Base-by-base conservation (phyloP, 2,329 filamentous ascomycete genomes). In the Pyrenochaeta sp. region DNA sequence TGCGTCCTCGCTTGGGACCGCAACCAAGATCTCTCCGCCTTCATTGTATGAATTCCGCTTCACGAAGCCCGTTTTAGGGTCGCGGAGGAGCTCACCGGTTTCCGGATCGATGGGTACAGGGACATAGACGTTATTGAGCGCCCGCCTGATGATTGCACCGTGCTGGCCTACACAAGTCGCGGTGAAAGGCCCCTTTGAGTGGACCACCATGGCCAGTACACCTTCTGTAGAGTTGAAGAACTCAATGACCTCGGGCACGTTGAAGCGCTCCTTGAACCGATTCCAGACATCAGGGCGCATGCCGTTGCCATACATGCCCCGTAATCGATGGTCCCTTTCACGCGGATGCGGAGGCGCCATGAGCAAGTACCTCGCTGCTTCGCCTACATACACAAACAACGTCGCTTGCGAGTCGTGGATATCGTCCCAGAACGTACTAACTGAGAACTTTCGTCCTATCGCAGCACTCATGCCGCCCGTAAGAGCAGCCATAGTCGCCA, bases 191-290 rank as follows among this genome's bases (percentile, higher is more conserved):
- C 19, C 89, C 85, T 51, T 71, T 27, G 56, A 68, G n/a, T 71
- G 66, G 1, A 71, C 89, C 39, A 86, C 73, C 39, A 92, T 77
- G 0, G 76, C 76, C 62, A 92, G 82, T 44, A 91, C 82, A 34
- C 90, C 89, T 75, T 93, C 91, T 0, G 88, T 91, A 32, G 87
- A 90, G 69, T 89, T 90, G 81, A 92, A 93, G 77, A 93, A 92
- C 75, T 93, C 91, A 55, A 81, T 81, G 2, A 93, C 85, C 40
- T 85, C 83, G 6, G 81, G 77, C 54, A 90, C 83, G 52, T 82
- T 83, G 73, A 90, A 90, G 2, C 88, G 82, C 53, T 88, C 82
- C 52, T 84, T 78, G 74, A 91, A 91, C 13, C 82, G 78, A 30
- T 79, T 74, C 88, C 88, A 91, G 0, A 91, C 86, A 68, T 91